These are phyloP conservation scores for Aspergillus bombycis DNA, from an alignment of 2,329 filamentous ascomycete species.

Conservation along the genomic window DNA sequence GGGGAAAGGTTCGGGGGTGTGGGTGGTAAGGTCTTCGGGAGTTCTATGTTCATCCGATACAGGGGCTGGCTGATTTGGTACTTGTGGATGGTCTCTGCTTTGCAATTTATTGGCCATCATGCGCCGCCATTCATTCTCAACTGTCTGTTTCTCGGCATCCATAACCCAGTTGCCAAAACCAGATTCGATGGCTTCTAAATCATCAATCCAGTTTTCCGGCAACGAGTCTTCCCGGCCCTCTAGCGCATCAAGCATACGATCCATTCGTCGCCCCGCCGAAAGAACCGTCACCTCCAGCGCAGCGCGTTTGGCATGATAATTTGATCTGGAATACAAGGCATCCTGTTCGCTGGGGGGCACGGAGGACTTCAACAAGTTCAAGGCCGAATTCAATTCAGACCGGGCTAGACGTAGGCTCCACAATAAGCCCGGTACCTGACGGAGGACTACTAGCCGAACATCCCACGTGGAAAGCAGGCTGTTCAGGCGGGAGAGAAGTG, in stretches of 20 bases:
- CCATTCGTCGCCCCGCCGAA: constrained; percentile 71
- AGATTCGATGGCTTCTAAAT: constrained; percentile 77
- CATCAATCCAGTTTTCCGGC: constrained; percentile 84
- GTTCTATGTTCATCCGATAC: constrained; percentile 2
- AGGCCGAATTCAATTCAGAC: constrained; percentile 37
- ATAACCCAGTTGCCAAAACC: constrained; percentile 81
- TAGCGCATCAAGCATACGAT: constrained; percentile 82
- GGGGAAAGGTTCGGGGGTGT: constrained; percentile 4
- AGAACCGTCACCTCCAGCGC: constrained; percentile 71
- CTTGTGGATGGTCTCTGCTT: background rate
- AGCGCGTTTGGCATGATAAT: constrained; percentile 49
- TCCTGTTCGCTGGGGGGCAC: constrained; percentile 30
- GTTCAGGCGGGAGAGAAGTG: constrained; percentile 74
- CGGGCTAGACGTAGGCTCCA: constrained; percentile 57
- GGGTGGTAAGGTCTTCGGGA: background rate
- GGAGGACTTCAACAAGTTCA: constrained; percentile 31
- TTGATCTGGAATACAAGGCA: constrained; percentile 34
- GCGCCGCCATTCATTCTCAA: constrained; percentile 62
- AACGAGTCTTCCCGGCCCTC: constrained; percentile 84
- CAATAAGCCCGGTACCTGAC: constrained; percentile 71
- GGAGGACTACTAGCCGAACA: constrained; percentile 73
- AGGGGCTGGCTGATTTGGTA: background rate
- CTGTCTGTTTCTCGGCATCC: constrained; percentile 73
- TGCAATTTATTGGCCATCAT: constrained; percentile 18
- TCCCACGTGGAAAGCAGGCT: constrained; percentile 78